These are phyloP conservation scores for Fusarium tupiense DNA, from an alignment of 2,329 filamentous ascomycete species.

Conservation along the genomic window DNA sequence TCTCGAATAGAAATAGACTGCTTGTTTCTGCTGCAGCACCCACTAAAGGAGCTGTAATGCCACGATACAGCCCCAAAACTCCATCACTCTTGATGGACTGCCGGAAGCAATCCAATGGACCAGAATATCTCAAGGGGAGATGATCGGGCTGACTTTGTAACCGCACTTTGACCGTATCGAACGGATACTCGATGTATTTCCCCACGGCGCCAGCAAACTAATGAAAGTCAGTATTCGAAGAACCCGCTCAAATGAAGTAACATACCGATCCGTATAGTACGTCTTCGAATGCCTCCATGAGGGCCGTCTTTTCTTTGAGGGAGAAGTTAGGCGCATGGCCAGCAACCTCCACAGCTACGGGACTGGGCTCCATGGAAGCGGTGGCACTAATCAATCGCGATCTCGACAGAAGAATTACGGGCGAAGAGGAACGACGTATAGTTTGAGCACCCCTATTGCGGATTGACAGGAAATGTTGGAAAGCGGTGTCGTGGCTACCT, in stretches of 20 bases:
- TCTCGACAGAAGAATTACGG: background rate
- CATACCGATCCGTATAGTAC: constrained; percentile 86
- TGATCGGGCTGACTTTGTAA: constrained; percentile 94
- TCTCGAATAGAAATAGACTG: constrained; percentile 92
- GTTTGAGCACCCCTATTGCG: background rate
- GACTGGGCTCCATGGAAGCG: constrained; percentile 45
- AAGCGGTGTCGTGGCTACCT: constrained; percentile 5
- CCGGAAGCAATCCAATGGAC: constrained; percentile 91
- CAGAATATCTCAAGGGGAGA: constrained; percentile 81
- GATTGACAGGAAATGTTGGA: background rate
- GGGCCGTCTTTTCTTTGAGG: constrained; percentile 52
- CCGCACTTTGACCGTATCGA: constrained; percentile 97
- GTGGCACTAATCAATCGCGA: background rate
- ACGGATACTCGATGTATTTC: constrained; percentile 98
- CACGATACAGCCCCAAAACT: constrained; percentile 85
- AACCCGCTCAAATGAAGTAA: constrained; percentile 14
- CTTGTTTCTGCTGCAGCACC: constrained; percentile 94
- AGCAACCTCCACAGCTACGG: constrained; percentile 43
- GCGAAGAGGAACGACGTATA: background rate
- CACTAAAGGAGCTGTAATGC: constrained; percentile 88
- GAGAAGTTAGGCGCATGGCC: constrained; percentile 41
- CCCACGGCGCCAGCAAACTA: constrained; percentile 86
- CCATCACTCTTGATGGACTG: constrained; percentile 85
- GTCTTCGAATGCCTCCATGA: constrained; percentile 81
- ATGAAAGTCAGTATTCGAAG: background rate